Percentiles rank a stretch among this genome's conserved stretches.
phyloP scores from a whole-genome alignment of 2,329 filamentous ascomycete genomes.

The Pyrenochaeta sp. region DNA sequence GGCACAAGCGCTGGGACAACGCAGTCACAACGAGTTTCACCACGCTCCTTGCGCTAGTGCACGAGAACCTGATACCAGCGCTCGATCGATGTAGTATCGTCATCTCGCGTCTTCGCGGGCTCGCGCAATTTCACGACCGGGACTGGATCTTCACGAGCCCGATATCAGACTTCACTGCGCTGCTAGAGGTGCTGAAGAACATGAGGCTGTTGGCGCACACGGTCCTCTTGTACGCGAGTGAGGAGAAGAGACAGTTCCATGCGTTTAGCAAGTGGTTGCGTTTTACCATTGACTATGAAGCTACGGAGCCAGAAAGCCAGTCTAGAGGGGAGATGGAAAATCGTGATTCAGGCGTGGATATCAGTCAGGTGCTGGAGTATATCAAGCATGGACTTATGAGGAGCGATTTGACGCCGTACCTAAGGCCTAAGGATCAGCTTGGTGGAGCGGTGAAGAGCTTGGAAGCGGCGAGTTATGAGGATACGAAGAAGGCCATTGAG shows the following conservation, averaged over 20 bases:
- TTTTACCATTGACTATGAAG: conserved; percentile 80
- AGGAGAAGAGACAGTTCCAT: conserved; percentile 79
- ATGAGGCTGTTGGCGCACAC: conserved; percentile 79
- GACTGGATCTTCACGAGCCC: conserved; percentile 65
- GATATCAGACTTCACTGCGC: conserved; percentile 48
- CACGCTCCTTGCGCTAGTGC: conserved; percentile 77
- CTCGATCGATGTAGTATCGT: conserved; percentile 84
- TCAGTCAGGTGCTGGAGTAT: conserved; percentile 76
- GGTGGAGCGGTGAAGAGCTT: conserved; percentile 7
- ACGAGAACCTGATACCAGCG: conserved; percentile 88
- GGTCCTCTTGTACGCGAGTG: conserved; percentile 73
- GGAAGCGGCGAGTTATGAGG: conserved; percentile 34
- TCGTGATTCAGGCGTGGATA: conserved; percentile 78
- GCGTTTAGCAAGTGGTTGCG: conserved; percentile 86
- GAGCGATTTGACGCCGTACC: conserved; percentile 71
- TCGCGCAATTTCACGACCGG: conserved; percentile 81
- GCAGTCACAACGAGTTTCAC: conserved; percentile 80
- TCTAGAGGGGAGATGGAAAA: conserved; percentile 76
- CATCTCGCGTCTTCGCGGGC: conserved; percentile 80
- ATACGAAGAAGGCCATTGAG: conserved; percentile 45
- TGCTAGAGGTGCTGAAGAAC: conserved; percentile 75
- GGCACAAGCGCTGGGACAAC: conserved; percentile 95
- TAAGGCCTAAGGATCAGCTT: conserved; percentile 54
- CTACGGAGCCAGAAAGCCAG: conserved; percentile 66
- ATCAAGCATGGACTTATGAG: conserved; percentile 74